Base-by-base conservation (phyloP, 345 rosid species). In the Rhizophora mangle region DNA sequence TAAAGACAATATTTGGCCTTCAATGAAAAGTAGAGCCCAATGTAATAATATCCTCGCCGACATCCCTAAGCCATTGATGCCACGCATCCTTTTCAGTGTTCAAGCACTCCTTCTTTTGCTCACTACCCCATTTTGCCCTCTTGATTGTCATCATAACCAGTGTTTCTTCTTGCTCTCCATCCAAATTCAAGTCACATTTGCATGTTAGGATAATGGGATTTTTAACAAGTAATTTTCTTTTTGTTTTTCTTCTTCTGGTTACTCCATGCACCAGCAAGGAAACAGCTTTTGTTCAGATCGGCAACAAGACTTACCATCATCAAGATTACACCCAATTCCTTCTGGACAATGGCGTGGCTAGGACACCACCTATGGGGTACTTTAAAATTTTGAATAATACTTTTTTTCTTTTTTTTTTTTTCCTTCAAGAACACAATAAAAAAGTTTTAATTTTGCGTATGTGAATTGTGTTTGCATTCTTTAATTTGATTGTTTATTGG, bases 291-390 rank as follows among this genome's bases (percentile, higher is more conserved):
- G 3, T 62, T 51, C 74, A 74, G 70, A 31, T 24, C 22, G 66
- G 59, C 67, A 61, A 7, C 72, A 57, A 26, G 34, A 26, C 37
- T 47, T 27, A 58, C 5, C 67, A 52, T 56, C 31, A 51, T 30
- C 56, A 60, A 53, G 68, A 46, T 43, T 76, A 76, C 78, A 13
- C 52, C 19, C 73, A 79, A 53, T 76, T 82, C 72, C 86, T 86
- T 43, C 81, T 79, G 0, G 76, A 71, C 70, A 78, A 78, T 76
- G 88, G 85, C 26, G 77, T 86, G 46, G 83, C 79, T 65, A 80
- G 70, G 1, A 82, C 89, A 13, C 89, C 89, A 20, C 82, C 89
- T 16, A 73, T 81, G 85, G 85, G 89, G 86, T 81, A 72, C 10
- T n/a, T 29, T 0, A 24, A 6, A 26, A 34, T 13, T 39, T 22